A percentile compares a stretch with the other conserved stretches of the same genome.
Evolutionary conservation across 768 basidiomycete genomes (phyloP).

Genomic region (Peribolospora baueri): DNA sequence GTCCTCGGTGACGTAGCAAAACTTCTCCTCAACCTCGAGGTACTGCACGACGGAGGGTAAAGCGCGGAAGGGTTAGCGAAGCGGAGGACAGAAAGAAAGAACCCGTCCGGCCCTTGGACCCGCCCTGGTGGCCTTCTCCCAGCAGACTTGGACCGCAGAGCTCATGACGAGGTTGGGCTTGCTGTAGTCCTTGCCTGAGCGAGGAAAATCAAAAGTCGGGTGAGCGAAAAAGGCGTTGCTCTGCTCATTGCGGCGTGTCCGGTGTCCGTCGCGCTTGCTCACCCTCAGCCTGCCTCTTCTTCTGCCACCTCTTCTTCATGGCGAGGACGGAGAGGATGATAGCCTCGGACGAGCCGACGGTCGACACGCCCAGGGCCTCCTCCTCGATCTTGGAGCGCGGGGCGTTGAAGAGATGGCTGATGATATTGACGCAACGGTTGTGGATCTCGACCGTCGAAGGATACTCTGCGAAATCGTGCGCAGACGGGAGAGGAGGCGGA

Average conservation of each 20-base stretch:
- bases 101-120: neutral
- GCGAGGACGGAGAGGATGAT: slow-evolving; percentile 18
- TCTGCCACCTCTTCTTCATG: slow-evolving; percentile 15
- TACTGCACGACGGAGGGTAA: slow-evolving; percentile 3
- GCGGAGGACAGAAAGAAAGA: neutral
- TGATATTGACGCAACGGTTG: slow-evolving; percentile 13
- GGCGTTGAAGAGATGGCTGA: slow-evolving; percentile 13
- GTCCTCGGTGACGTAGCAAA: slow-evolving; percentile 13
- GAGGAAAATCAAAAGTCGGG: neutral
- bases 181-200: slow-evolving; percentile 8
- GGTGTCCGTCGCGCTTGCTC: neutral
- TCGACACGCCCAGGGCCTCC: slow-evolving; percentile 16
- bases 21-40: slow-evolving; percentile 19
- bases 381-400: slow-evolving; percentile 8
- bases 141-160: slow-evolving; percentile 16
- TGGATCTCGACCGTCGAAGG: slow-evolving; percentile 4
- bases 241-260: too few relatives aligned
- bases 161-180: slow-evolving; percentile 17
- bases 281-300: slow-evolving; percentile 5
- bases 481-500: neutral
- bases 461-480: neutral
- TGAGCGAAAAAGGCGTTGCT: neutral
- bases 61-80: neutral
- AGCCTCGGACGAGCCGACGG: slow-evolving; percentile 14
- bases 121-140: slow-evolving; percentile 17